phyloP scores from a whole-genome alignment of 2,329 filamentous ascomycete species.

The Ceratocystis ficicola region DNA sequence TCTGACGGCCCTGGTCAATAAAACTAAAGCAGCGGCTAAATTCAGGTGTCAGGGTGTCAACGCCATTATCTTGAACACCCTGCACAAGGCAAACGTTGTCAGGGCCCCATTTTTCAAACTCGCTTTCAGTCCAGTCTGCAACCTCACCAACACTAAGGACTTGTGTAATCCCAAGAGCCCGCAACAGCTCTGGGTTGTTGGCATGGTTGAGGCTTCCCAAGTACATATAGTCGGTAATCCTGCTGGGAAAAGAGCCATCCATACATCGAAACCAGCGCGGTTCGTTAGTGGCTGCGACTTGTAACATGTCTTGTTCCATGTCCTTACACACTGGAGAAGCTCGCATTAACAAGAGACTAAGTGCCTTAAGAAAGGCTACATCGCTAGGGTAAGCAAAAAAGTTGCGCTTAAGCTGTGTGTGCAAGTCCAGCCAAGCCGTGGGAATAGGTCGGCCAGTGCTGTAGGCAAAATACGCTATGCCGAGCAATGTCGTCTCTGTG shows the following conservation, averaged over 20 bases:
- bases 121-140: conserved; percentile 63
- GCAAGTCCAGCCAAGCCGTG: conserved; percentile 76
- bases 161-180: conserved; percentile 68
- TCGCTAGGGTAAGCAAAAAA: conserved; percentile 95
- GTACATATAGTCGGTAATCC: conserved; percentile 88
- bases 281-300: conserved; percentile 39
- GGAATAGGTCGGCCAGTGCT: conserved; percentile 69
- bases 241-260: conserved; percentile 82
- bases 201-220: conserved; percentile 86
- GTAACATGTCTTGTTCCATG: conserved; percentile 23
- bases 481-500: conserved; percentile 82
- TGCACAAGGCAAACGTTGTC: conserved; percentile 73
- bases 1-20: conserved; percentile 69
- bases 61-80: conserved; percentile 89
- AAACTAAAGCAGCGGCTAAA: conserved; percentile 80
- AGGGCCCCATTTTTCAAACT: conserved; percentile 57
- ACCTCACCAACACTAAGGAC: conserved; percentile 88
- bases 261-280: conserved; percentile 72
- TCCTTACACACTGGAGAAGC: conserved; percentile 46
- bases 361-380: conserved; percentile 64
- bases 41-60: conserved; percentile 77
- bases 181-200: conserved; percentile 78
- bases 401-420: conserved; percentile 69
- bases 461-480: conserved; percentile 86
- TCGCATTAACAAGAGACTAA: conserved; percentile 62